A percentile compares a stretch with the other conserved stretches of the same genome.
These are phyloP conservation scores for Cladosporium sphaerospermum DNA, from an alignment of 2,329 filamentous ascomycete species.

Conservation along the genomic window DNA sequence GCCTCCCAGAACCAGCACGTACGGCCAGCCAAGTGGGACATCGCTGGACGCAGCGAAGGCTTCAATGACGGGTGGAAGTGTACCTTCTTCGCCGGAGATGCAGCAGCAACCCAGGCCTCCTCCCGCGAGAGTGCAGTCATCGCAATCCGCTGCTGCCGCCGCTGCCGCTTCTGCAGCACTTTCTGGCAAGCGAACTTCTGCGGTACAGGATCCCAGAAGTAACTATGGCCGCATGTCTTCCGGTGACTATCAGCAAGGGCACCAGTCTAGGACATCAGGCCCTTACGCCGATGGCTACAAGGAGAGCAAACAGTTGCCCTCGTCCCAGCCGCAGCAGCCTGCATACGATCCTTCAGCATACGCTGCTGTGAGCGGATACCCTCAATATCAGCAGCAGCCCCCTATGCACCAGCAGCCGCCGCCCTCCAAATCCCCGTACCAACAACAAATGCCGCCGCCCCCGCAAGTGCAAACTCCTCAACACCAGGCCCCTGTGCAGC, in stretches of 20 bases:
- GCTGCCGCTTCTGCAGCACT: conserved; percentile 38
- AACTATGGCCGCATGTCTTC: conserved; percentile 40
- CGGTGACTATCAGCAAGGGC: conserved; percentile 26
- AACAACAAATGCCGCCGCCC: conserved; percentile 49
- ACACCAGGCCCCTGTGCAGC: conserved; percentile 35
- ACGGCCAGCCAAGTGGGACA: conserved; percentile 32
- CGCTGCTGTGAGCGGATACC: conserved; percentile 42
- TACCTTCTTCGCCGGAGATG: conserved; percentile 42
- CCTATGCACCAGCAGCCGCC: conserved; percentile 46
- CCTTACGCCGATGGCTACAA: conserved; percentile 31
- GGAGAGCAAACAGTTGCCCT: conserved; percentile 19
- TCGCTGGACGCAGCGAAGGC: conserved; percentile 44
- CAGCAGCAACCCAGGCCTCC: conserved; percentile 36
- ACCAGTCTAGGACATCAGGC: conserved; percentile 19
- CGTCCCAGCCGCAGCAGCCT: conserved; percentile 42
- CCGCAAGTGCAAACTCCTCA: conserved; percentile 38
- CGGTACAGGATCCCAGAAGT: conserved; percentile 24
- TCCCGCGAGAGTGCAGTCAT: conserved; percentile 45
- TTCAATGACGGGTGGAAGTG: conserved; percentile 36
- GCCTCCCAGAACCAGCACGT: conserved; percentile 35
- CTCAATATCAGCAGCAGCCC: conserved; percentile 30
- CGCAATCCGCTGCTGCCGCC: conserved; percentile 44
- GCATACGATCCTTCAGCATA: conserved; percentile 76
- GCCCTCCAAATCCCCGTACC: conserved; percentile 38
- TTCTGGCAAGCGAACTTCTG: conserved; percentile 38